These are phyloP conservation scores for Neurospora sp. DNA, from an alignment of 495 filamentous ascomycete genomes.

Conservation along the genomic window DNA sequence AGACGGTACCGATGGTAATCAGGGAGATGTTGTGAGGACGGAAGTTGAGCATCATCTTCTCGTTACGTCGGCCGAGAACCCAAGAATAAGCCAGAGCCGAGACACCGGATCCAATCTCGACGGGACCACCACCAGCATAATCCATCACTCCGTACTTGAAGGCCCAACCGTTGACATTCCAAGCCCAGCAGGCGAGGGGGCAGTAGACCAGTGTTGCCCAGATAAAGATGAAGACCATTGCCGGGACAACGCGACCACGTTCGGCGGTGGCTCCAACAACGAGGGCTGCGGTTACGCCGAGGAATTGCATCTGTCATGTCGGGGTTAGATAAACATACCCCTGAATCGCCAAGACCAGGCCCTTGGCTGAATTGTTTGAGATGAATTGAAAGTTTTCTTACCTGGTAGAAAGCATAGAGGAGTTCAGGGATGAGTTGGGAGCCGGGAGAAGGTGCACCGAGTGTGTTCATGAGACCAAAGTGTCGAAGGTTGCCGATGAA, in stretches of 20 bases:
- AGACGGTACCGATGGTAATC: conserved; percentile 87
- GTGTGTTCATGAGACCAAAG: conserved; percentile 71
- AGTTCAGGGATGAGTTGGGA: conserved; percentile 77
- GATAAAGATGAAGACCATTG: conserved; percentile 89
- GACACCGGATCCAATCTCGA: conserved; percentile 93
- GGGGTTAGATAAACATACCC: conserved; percentile 5
- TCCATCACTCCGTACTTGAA: conserved; percentile 89
- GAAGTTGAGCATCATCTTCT: conserved; percentile 98
- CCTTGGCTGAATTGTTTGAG: not conserved
- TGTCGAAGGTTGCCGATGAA: conserved; percentile 84
- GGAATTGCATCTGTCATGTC: conserved; percentile 77
- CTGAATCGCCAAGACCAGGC: not conserved
- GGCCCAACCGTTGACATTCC: conserved; percentile 90
- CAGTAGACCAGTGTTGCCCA: conserved; percentile 98
- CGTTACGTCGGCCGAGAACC: conserved; percentile 91
- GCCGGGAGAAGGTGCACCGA: conserved; percentile 74
- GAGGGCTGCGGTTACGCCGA: conserved; percentile 84
- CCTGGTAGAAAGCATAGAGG: conserved; percentile 85
- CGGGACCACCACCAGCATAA: conserved; percentile 93
- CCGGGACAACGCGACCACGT: conserved; percentile 86
- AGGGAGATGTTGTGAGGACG: conserved; percentile 96
- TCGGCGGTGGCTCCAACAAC: conserved; percentile 88
- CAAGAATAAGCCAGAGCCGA: conserved; percentile 90
- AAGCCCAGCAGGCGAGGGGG: conserved; percentile 89
- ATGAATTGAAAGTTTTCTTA: conserved; percentile 4